These are phyloP conservation scores for Dendrocalamus latiflorus DNA, from an alignment of 202 grass and related monocot genomes.

Conservation along the genomic window DNA sequence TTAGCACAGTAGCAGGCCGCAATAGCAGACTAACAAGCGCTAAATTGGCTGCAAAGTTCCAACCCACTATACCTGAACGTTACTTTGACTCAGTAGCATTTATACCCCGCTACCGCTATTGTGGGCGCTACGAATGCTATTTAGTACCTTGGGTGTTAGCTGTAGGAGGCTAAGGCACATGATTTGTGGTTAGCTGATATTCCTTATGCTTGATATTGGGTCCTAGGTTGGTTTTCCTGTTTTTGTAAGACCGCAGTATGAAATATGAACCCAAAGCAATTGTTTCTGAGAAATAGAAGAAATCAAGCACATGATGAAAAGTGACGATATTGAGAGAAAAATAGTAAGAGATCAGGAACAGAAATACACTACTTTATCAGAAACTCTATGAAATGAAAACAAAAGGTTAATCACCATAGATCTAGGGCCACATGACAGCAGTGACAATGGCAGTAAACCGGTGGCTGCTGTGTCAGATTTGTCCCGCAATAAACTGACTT, in stretches of 20 bases:
- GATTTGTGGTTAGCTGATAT: conserved; percentile 3
- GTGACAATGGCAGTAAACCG: conserved; percentile 36
- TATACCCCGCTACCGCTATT: no score
- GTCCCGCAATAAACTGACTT: conserved; percentile 36
- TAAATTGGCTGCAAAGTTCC: no score
- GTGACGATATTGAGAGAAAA: background rate
- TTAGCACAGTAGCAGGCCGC: no score
- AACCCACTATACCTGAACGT: no score
- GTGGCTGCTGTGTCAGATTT: conserved; percentile 26
- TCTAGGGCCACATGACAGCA: conserved; percentile 46
- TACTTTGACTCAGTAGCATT: no score
- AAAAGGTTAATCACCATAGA: conserved; percentile 40
- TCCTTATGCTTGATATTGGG: background rate
- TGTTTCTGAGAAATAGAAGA: background rate
- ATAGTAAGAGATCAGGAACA: background rate
- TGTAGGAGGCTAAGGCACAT: background rate
- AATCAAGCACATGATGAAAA: background rate
- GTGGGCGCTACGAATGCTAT: no score
- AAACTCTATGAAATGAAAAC: background rate
- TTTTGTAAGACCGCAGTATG: background rate
- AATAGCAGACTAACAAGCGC: no score
- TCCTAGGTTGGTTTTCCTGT: background rate
- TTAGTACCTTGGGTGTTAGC: background rate
- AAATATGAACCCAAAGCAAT: conserved; percentile 1
- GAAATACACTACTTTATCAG: background rate